Percentiles rank a stretch among this genome's conserved stretches.
Conservation (phyloP, 768 basidiomycete genomes). For the Phanerodontia chrysosporium region DNA sequence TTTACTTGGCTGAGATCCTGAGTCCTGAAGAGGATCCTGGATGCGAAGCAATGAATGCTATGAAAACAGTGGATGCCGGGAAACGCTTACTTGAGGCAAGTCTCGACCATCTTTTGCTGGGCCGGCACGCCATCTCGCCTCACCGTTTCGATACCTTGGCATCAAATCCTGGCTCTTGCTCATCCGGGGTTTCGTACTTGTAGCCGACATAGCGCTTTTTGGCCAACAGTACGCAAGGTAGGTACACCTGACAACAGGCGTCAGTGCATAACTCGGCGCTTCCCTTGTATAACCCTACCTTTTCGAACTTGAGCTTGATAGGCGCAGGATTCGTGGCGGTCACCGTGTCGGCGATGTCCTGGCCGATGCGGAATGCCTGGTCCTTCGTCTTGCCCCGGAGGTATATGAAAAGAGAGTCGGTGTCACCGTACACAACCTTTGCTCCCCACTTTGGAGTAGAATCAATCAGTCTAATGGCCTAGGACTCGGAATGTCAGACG, state of each 20-base stretch:
- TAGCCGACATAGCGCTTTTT: conserved; percentile 99
- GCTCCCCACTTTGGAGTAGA: conserved; percentile 82
- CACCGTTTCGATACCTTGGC: conserved; percentile 97
- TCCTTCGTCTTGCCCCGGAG: conserved; percentile 89
- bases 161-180: conserved; percentile 77
- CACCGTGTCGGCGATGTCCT: conserved; percentile 87
- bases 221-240: conserved; percentile 91
- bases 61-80: neutral
- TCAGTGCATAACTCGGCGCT: neutral
- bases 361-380: conserved; percentile 88
- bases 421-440: conserved; percentile 91
- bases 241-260: conserved; percentile 66
- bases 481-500: neutral
- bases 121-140: conserved; percentile 89
- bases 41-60: neutral
- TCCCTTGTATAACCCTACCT: conserved; percentile 44
- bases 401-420: conserved; percentile 92
- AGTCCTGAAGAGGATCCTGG: conserved; percentile 83
- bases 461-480: conserved; percentile 85
- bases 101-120: conserved; percentile 90
- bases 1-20: conserved; percentile 90
- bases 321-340: conserved; percentile 87
- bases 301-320: conserved; percentile 96
- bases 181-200: conserved; percentile 85
- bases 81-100: conserved; percentile 71